These are phyloP conservation scores for Trichoderma semiorbis DNA, from an alignment of 2,329 filamentous ascomycete species.

Conservation along the genomic window DNA sequence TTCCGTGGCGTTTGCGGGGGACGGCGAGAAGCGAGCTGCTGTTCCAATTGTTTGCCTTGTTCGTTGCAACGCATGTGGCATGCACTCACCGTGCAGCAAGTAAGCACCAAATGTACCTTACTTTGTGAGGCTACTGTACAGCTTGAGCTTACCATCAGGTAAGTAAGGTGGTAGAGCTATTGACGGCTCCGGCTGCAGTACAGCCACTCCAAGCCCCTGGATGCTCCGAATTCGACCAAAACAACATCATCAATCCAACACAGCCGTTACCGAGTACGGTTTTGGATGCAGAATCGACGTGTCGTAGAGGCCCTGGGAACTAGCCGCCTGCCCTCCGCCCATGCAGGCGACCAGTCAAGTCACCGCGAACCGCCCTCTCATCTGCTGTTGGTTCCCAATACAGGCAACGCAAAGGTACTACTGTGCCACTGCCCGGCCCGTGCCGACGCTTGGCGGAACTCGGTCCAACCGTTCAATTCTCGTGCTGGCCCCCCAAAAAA, in stretches of 20 bases:
- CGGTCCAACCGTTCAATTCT: not conserved
- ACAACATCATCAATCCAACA: not conserved
- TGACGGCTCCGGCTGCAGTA: not conserved
- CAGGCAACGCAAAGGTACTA: not conserved
- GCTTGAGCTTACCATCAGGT: not conserved
- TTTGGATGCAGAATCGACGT: not conserved
- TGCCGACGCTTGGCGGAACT: slow-evolving; percentile 13
- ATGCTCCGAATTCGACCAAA: not conserved
- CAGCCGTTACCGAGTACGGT: not conserved
- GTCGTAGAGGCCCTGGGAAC: not conserved
- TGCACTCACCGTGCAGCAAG: not conserved
- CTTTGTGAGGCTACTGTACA: not conserved
- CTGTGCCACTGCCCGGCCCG: slow-evolving; percentile 10
- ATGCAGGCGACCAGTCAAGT: not conserved
- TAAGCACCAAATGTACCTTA: not conserved
- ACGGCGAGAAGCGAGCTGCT: not conserved
- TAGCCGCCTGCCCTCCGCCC: not conserved
- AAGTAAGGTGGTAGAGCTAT: too few relatives aligned
- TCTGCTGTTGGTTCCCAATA: not conserved
- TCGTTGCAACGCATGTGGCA: not conserved
- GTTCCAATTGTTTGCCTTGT: not conserved
- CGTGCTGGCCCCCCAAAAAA: not conserved
- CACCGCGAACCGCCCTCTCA: not conserved
- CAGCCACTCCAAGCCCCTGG: not conserved
- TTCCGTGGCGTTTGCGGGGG: not conserved